Evolutionary conservation across 2,329 filamentous ascomycete species (phyloP), one percentile per base, ranked within the genome.

Genomic region (Alternaria infectoria): DNA sequence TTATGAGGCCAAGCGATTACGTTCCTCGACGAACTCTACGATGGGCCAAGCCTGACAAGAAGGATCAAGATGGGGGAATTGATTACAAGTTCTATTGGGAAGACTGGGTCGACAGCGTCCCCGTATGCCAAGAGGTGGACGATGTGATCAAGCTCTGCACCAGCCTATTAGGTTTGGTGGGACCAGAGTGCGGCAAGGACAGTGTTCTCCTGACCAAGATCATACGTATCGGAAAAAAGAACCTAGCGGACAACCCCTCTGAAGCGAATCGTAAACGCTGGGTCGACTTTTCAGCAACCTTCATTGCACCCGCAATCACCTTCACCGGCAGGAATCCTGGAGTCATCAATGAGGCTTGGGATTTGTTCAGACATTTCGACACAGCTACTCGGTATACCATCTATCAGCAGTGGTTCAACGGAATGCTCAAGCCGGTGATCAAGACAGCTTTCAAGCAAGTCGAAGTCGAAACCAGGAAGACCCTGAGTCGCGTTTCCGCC

Each of bases 21-120:
- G 81, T 86, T 4, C 82, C 87, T n/a, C 88, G 88, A 69, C 91
- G 91, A 74, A 85, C 88, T 15, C 84, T 96, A 67, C 88, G 92
- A 65, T 97, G 95, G 95, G 91, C 93, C 5, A 90, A 91, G 71
- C 88, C 93, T 6, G 94, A 97, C 71, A 90, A 88, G 69, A 86
- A 86, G 67, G 92, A 96, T 73, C 89, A 88, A 25, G 90, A 89
- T 58, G 92, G 93, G 69, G 86, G 87, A n/a, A 88, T 84, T 12
- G 86, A 91, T 56, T 98, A 97, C 78, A 89, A 91, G 32, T 98
- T 96, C 77, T 99, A 99, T 79, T 97, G 96, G 90, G 93, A 97
- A 62, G 96, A 98, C 71, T 99, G 96, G 96, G 86, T 90, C 3
- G 95, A 98, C 79, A 97, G 96, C 67, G 86, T 99, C 49, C 96